Conservation (phyloP, 768 basidiomycete genomes). For the Psilocybe cubensis region DNA sequence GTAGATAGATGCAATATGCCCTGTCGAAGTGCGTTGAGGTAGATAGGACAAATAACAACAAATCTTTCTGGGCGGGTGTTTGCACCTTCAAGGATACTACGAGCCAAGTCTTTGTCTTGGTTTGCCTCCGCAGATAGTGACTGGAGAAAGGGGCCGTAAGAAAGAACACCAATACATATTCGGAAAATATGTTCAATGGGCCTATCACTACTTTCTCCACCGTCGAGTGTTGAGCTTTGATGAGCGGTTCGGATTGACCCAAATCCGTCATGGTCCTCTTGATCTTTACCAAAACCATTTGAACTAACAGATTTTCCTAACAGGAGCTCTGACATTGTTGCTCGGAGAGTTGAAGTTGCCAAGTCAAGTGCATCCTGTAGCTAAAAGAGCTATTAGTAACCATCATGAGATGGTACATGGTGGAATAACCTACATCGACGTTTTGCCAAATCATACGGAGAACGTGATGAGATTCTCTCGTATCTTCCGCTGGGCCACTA, state of each 20-base stretch:
- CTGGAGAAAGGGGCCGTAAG: constrained; percentile 65
- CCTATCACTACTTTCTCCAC: constrained; percentile 27
- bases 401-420: background rate
- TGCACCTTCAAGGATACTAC: constrained; percentile 51
- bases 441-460: constrained; percentile 69
- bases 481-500: constrained; percentile 9
- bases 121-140: constrained; percentile 60
- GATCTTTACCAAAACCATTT: constrained; percentile 29
- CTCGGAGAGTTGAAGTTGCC: constrained; percentile 36
- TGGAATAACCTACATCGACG: constrained; percentile 57
- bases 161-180: constrained; percentile 62
- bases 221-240: constrained; percentile 31
- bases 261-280: constrained; percentile 61
- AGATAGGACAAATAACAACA: constrained; percentile 56
- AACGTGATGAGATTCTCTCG: constrained; percentile 46
- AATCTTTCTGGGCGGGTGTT: constrained; percentile 53
- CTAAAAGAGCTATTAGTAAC: constrained; percentile 33
- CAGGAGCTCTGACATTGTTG: constrained; percentile 42
- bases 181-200: constrained; percentile 43
- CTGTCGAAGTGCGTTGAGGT: constrained; percentile 58
- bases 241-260: constrained; percentile 49
- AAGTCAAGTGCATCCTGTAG: constrained; percentile 50
- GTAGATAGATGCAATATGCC: constrained; percentile 56
- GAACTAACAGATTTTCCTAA: constrained; percentile 25
- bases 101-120: constrained; percentile 62